Evolutionary conservation across 371 early-diverging fungal genomes (phyloP).

Genomic region (Mucor racemosus): DNA sequence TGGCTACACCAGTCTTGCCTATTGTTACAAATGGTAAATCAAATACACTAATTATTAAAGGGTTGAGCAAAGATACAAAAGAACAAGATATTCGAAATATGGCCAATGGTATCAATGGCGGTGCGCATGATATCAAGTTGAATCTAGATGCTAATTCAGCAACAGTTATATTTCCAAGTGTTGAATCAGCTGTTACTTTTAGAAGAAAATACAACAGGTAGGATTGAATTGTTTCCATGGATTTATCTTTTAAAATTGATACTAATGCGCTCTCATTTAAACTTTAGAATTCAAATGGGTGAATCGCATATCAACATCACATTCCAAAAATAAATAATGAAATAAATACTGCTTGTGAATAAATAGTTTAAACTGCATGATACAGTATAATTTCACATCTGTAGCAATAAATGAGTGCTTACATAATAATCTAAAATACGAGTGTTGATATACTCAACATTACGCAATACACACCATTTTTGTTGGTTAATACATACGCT

Average conservation of each 20-base stretch:
- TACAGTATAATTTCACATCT: too few species aligned
- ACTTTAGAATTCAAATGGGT: conserved; percentile 12
- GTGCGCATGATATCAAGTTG: conserved; percentile 5
- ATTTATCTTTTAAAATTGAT: too few species aligned
- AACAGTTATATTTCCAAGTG: conserved; percentile 2
- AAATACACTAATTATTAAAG: conserved; percentile 7
- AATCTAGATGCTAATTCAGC: background rate
- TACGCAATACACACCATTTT: background rate
- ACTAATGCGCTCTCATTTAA: background rate
- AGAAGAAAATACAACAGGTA: conserved; percentile 25
- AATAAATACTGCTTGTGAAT: background rate
- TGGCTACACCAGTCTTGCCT: background rate
- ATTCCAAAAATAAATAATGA: conserved; percentile 16
- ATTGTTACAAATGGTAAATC: conserved; percentile 16
- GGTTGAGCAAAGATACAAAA: background rate
- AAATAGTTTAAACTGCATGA: background rate
- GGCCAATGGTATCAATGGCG: background rate
- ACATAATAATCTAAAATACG: too few species aligned
- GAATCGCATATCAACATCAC: conserved; percentile 13
- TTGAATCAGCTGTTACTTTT: conserved; percentile 22
- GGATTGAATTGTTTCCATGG: background rate
- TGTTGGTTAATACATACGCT: background rate
- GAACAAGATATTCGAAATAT: conserved; percentile 5
- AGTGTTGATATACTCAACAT: too few species aligned
- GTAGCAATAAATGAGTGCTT: too few species aligned